Conservation (phyloP, 495 filamentous ascomycete species). For the Cercophora newfieldiana region DNA sequence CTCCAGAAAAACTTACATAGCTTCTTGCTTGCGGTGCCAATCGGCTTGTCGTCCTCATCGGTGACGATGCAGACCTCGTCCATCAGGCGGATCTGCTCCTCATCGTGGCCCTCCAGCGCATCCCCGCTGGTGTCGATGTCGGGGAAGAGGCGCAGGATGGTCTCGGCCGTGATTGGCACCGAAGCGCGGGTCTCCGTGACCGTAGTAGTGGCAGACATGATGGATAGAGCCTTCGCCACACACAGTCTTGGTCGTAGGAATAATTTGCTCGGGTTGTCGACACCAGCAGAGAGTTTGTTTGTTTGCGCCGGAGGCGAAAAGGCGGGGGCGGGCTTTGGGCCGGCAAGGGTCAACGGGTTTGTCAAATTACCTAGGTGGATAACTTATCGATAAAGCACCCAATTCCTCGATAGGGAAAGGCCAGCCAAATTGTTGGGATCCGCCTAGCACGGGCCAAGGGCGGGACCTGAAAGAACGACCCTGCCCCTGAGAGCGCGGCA, state of each 20-base stretch:
- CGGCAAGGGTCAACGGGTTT: background rate
- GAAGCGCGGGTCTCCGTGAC: slow-evolving; percentile 42
- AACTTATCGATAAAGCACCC: background rate
- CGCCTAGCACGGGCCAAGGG: background rate
- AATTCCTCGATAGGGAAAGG: background rate
- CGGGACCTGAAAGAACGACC: background rate
- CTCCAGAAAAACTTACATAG: slow-evolving; percentile 64
- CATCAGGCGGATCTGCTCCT: slow-evolving; percentile 96
- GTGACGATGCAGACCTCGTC: slow-evolving; percentile 98
- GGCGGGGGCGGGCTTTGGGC: background rate
- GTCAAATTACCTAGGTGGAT: background rate
- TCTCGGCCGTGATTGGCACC: slow-evolving; percentile 74
- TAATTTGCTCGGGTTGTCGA: background rate
- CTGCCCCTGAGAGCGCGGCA: background rate
- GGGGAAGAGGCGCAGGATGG: slow-evolving; percentile 85
- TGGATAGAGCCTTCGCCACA: slow-evolving; percentile 2
- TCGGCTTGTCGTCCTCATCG: slow-evolving; percentile 88
- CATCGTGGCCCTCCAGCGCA: slow-evolving; percentile 83
- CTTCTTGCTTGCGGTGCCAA: slow-evolving; percentile 98
- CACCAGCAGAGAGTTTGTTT: background rate
- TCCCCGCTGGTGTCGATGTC: slow-evolving; percentile 90
- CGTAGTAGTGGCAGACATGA: slow-evolving; percentile 38
- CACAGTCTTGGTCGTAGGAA: background rate
- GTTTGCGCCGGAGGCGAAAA: slow-evolving; percentile 1
- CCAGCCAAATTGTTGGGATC: background rate